Conservation (phyloP, 2,329 filamentous ascomycete genomes). For the Pyricularia grisea region DNA sequence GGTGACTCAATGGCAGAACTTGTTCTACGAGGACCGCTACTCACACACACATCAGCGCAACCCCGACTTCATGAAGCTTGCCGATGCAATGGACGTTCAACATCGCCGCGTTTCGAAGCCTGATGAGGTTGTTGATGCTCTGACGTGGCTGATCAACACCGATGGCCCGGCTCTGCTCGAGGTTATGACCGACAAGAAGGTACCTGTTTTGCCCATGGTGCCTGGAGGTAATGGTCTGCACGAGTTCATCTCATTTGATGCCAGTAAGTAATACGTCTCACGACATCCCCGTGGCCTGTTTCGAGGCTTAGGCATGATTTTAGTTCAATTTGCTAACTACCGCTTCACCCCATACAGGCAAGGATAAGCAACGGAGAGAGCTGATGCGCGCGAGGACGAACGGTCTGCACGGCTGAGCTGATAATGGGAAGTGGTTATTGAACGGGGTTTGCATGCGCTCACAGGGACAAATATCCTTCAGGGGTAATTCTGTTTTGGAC, state of each 20-base stretch:
- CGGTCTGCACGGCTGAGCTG: conserved; percentile 32
- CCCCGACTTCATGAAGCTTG: conserved; percentile 90
- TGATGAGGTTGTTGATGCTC: conserved; percentile 64
- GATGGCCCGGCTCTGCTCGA: conserved; percentile 92
- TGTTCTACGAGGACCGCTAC: conserved; percentile 93
- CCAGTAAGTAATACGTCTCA: conserved; percentile 41
- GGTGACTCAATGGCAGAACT: conserved; percentile 97
- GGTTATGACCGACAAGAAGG: conserved; percentile 83
- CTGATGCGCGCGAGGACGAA: conserved; percentile 55
- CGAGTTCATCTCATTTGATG: conserved; percentile 86
- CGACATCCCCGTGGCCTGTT: not conserved
- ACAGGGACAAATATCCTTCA: not conserved
- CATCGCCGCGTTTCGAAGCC: conserved; percentile 63
- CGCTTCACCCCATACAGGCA: conserved; percentile 33
- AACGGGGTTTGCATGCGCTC: not conserved
- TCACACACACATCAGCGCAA: conserved; percentile 90
- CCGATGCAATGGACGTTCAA: conserved; percentile 84
- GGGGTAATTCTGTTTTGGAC: not conserved
- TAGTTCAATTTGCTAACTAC: conserved; percentile 23
- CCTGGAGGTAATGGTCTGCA: conserved; percentile 79
- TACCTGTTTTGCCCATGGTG: conserved; percentile 96
- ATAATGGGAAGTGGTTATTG: not conserved
- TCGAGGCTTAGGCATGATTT: not conserved
- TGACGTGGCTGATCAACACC: conserved; percentile 81
- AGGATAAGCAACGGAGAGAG: conserved; percentile 58